Evolutionary conservation across 2,329 filamentous ascomycete species (phyloP).

Genomic region (Drechslerella coelobrocha): DNA sequence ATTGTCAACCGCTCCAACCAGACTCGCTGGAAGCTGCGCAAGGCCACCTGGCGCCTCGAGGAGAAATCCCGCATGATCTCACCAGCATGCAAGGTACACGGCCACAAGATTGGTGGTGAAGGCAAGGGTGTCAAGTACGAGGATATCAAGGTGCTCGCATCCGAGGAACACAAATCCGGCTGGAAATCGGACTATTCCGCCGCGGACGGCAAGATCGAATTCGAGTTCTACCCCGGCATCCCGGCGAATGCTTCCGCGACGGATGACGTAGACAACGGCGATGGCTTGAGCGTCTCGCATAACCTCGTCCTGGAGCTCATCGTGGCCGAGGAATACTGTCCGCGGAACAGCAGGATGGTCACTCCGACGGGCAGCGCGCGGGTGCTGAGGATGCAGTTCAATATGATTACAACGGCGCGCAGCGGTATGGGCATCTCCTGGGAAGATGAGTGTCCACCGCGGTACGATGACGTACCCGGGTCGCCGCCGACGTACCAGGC

Average conservation of each 20-base stretch:
- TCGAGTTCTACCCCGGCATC: conserved; percentile 75
- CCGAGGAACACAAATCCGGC: conserved; percentile 79
- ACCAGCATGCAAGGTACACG: conserved; percentile 79
- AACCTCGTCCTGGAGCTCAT: conserved; percentile 90
- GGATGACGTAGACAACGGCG: conserved; percentile 77
- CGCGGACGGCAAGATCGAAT: conserved; percentile 76
- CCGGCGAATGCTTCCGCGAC: conserved; percentile 70
- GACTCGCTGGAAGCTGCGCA: conserved; percentile 87
- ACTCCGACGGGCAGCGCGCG: conserved; percentile 89
- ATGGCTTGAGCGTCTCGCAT: conserved; percentile 81
- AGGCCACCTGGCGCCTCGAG: conserved; percentile 90
- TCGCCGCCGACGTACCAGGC: conserved; percentile 75
- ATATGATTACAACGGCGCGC: conserved; percentile 79
- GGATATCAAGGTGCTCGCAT: conserved; percentile 77
- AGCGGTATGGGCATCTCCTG: conserved; percentile 89
- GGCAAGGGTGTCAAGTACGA: conserved; percentile 76
- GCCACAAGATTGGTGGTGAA: conserved; percentile 68
- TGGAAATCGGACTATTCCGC: conserved; percentile 83
- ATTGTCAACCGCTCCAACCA: conserved; percentile 76
- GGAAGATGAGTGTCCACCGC: conserved; percentile 93
- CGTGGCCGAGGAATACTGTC: conserved; percentile 83
- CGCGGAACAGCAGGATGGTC: conserved; percentile 72
- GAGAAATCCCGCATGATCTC: conserved; percentile 82
- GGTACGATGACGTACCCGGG: conserved; percentile 90
- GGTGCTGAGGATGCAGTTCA: conserved; percentile 91